These are phyloP conservation scores for Simplicillium sp. DNA, from an alignment of 2,329 filamentous ascomycete species.

Conservation along the genomic window DNA sequence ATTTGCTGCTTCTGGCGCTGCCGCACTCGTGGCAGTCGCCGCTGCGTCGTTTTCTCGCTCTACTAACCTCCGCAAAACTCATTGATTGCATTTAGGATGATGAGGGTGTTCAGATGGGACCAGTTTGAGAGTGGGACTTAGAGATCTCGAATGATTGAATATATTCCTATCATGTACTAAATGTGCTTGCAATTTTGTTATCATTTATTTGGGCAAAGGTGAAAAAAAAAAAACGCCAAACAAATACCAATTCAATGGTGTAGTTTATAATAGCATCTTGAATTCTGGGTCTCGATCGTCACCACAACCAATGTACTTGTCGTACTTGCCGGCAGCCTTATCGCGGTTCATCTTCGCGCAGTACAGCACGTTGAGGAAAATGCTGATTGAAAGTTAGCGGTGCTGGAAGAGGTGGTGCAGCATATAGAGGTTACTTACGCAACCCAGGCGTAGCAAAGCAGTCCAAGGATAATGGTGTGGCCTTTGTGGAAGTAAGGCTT, in stretches of 20 bases:
- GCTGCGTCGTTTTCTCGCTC: slow-evolving; percentile 20
- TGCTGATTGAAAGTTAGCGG: slow-evolving; percentile 23
- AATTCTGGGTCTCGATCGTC: slow-evolving; percentile 58
- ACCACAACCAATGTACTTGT: slow-evolving; percentile 42
- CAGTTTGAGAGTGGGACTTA: too few species aligned
- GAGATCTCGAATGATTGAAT: too few species aligned
- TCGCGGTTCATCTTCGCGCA: slow-evolving; percentile 55
- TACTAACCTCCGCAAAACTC: slow-evolving; percentile 19
- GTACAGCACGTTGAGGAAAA: slow-evolving; percentile 51
- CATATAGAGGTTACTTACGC: slow-evolving; percentile 35
- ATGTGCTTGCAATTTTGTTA: too few species aligned
- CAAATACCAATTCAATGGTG: too few species aligned
- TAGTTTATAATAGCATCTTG: slow-evolving; percentile 42
- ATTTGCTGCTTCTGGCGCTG: slow-evolving; percentile 43
- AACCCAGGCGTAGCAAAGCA: slow-evolving; percentile 54
- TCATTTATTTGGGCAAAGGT: too few species aligned
- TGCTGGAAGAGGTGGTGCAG: not conserved
- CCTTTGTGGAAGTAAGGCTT: slow-evolving; percentile 49
- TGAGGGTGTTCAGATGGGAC: too few species aligned
- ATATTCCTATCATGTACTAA: too few species aligned
- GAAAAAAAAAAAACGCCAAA: too few species aligned
- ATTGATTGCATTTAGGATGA: slow-evolving; percentile 7
- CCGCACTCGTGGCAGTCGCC: slow-evolving; percentile 35
- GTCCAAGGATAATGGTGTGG: slow-evolving; percentile 49
- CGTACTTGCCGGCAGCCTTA: slow-evolving; percentile 50